phyloP scores from a whole-genome alignment of 768 basidiomycete genomes.

The Naematelia aurantialba region DNA sequence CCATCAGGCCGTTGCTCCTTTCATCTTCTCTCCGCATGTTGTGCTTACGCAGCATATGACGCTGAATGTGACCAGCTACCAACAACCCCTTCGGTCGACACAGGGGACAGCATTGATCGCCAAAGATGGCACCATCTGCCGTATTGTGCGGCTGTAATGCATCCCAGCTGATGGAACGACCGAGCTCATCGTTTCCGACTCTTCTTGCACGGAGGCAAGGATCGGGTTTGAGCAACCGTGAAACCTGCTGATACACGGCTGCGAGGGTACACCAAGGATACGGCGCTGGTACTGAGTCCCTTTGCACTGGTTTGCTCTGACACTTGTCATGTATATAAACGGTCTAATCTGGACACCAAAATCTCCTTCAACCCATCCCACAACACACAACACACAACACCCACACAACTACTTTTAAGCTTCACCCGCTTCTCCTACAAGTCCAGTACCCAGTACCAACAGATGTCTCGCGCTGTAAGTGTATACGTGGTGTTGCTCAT shows the following conservation, averaged over 20 bases:
- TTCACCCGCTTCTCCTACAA: not conserved
- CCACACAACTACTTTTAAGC: not conserved
- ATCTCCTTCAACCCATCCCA: not conserved
- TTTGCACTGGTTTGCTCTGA: not conserved
- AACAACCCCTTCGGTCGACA: no score
- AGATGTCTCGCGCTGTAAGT: not conserved
- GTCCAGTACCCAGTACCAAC: not conserved
- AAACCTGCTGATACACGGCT: not conserved
- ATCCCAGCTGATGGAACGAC: no score
- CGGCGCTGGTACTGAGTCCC: not conserved
- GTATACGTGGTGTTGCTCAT: not conserved
- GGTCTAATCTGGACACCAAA: not conserved
- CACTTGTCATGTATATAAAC: not conserved
- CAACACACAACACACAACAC: not conserved
- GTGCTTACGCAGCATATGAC: no score
- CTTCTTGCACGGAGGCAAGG: not conserved
- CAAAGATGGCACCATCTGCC: no score
- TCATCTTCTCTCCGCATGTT: no score
- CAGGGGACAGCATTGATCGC: no score
- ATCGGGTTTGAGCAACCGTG: not conserved
- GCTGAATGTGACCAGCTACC: no score
- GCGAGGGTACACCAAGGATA: not conserved
- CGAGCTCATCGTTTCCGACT: no score
- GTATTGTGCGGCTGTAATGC: no score
- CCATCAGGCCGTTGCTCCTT: no score